Percentiles rank a stretch among this genome's conserved stretches.
Evolutionary conservation across 2,329 filamentous ascomycete genomes (phyloP).

Genomic region (Ceratocystis cacaofunesta): DNA sequence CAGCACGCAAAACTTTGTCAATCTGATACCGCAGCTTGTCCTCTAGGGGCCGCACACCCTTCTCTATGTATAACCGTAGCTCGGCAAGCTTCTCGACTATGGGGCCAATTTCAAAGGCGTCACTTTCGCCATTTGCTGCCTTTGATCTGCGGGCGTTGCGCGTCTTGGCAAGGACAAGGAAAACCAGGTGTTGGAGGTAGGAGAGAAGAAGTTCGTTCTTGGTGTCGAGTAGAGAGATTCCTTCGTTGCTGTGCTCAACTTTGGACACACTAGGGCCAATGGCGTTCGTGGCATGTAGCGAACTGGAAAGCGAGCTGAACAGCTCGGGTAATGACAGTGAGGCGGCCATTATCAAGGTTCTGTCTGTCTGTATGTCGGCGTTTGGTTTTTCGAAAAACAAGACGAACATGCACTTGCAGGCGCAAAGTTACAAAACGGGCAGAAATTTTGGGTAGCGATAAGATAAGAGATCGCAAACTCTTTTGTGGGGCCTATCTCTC

Average conservation of each 20-base stretch:
- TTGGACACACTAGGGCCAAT: conserved; percentile 46
- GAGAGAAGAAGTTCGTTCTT: conserved; percentile 97
- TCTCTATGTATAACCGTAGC: conserved; percentile 81
- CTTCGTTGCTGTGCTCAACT: conserved; percentile 62
- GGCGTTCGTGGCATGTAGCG: conserved; percentile 48
- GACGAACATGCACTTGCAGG: not conserved
- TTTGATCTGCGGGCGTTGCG: conserved; percentile 32
- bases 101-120: conserved; percentile 21
- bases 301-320: conserved; percentile 41
- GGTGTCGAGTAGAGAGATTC: conserved; percentile 84
- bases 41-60: conserved; percentile 80
- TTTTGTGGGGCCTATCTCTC: conserved; percentile 15
- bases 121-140: conserved; percentile 2
- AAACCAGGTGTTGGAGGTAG: conserved; percentile 87
- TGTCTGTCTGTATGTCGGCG: not conserved
- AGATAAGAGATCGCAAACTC: conserved; percentile 10
- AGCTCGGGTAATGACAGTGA: conserved; percentile 35
- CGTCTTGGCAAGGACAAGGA: conserved; percentile 69
- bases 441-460: conserved; percentile 13
- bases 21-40: conserved; percentile 87
- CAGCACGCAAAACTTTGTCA: conserved; percentile 80
- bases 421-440: conserved; percentile 5
- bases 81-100: conserved; percentile 81
- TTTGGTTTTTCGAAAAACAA: not conserved
- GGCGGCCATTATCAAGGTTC: conserved; percentile 30